Conservation (phyloP, 2,329 filamentous ascomycete genomes). For the Fusarium keratoplasticum region DNA sequence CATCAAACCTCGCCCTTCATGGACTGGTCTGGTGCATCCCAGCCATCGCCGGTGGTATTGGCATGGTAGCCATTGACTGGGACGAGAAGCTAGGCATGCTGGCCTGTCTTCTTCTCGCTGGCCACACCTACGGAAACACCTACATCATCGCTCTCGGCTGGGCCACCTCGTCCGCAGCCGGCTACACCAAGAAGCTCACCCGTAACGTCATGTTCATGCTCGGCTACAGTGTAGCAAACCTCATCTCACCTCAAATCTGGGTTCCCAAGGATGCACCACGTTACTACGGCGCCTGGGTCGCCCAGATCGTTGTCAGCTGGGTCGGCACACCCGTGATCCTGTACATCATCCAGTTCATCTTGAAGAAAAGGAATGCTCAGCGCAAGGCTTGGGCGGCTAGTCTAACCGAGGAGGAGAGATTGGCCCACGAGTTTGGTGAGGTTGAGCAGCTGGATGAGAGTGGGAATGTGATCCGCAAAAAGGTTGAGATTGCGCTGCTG, state of each 20-base stretch:
- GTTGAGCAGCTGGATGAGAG: conserved; percentile 44
- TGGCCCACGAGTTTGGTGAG: conserved; percentile 43
- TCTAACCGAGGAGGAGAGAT: conserved; percentile 20
- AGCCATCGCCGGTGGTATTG: conserved; percentile 42
- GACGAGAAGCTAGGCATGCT: conserved; percentile 39
- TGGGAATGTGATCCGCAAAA: conserved; percentile 43
- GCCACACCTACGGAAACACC: conserved; percentile 49
- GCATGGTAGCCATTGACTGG: conserved; percentile 45
- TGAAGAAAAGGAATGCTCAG: conserved; percentile 47
- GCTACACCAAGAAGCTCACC: conserved; percentile 58
- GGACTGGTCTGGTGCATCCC: conserved; percentile 44
- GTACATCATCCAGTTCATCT: conserved; percentile 47
- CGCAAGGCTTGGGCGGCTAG: conserved; percentile 30
- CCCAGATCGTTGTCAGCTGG: conserved; percentile 48
- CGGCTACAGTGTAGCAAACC: conserved; percentile 50
- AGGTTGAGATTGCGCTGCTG: conserved; percentile 51
- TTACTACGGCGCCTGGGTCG: conserved; percentile 44
- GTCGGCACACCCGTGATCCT: conserved; percentile 50
- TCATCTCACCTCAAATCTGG: conserved; percentile 54
- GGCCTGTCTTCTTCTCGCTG: conserved; percentile 45
- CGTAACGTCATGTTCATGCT: conserved; percentile 55
- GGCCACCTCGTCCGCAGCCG: conserved; percentile 49
- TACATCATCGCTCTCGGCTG: conserved; percentile 48
- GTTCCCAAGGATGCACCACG: conserved; percentile 41
- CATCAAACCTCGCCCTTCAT: conserved; percentile 47